These are phyloP conservation scores for Moringa oleifera DNA, from an alignment of 345 rosid genomes.

Conservation along the genomic window DNA sequence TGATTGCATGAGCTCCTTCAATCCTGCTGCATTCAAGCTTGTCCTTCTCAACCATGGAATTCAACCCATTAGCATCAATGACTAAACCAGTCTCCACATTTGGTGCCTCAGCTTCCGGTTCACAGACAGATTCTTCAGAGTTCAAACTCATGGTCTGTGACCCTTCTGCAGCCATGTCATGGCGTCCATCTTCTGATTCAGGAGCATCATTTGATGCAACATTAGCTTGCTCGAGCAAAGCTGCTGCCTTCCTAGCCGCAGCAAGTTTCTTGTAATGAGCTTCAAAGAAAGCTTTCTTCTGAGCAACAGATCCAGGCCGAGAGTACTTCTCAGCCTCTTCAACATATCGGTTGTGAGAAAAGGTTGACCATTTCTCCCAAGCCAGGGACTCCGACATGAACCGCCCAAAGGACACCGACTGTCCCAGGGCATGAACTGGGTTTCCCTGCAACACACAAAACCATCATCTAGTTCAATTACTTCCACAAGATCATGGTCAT, in stretches of 20 bases:
- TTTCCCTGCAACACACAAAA: constrained; percentile 43
- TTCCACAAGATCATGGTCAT: not conserved
- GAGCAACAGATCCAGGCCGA: constrained; percentile 81
- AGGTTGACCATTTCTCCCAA: constrained; percentile 92
- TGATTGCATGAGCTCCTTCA: constrained; percentile 10
- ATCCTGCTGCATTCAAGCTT: constrained; percentile 16
- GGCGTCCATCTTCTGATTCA: constrained; percentile 17
- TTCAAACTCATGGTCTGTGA: constrained; percentile 1
- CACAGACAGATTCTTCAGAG: not conserved
- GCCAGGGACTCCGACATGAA: constrained; percentile 77
- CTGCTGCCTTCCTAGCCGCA: constrained; percentile 76
- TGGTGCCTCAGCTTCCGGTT: constrained; percentile 11
- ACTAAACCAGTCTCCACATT: constrained; percentile 9
- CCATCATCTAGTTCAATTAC: not conserved
- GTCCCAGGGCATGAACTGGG: constrained; percentile 54
- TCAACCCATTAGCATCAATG: constrained; percentile 11
- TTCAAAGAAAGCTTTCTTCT: constrained; percentile 85
- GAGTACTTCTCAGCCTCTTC: constrained; percentile 80
- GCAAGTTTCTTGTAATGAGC: constrained; percentile 81
- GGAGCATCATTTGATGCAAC: constrained; percentile 11
- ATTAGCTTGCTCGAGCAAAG: constrained; percentile 57
- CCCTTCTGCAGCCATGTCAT: constrained; percentile 11
- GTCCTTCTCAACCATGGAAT: constrained; percentile 7
- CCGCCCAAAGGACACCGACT: constrained; percentile 91
- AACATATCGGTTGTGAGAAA: constrained; percentile 64